phyloP scores from a whole-genome alignment of 805 yeast genomes.

The Wickerhamomyces chaumierensis region DNA sequence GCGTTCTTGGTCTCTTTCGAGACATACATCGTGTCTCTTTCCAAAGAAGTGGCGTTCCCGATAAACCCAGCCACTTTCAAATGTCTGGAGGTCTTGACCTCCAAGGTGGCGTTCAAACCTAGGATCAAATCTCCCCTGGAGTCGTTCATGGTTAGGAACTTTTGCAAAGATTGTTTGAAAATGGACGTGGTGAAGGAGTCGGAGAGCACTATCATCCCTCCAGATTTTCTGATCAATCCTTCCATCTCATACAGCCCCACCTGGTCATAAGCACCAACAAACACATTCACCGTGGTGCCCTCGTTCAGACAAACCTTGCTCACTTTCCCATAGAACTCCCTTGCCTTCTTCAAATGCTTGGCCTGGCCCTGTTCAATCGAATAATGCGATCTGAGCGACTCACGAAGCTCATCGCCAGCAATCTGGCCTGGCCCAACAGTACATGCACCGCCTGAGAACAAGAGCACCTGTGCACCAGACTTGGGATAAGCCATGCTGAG shows the following conservation, averaged over 20 bases:
- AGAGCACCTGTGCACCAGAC: conserved; percentile 78
- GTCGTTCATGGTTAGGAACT: conserved; percentile 71
- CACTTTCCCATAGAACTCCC: conserved; percentile 65
- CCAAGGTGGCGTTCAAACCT: conserved; percentile 85
- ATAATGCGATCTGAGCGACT: conserved; percentile 94
- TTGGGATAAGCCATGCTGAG: conserved; percentile 77
- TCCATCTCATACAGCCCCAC: conserved; percentile 93
- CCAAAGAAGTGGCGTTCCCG: conserved; percentile 56
- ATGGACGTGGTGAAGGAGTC: conserved; percentile 94
- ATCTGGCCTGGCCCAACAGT: conserved; percentile 92
- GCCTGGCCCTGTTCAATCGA: conserved; percentile 90
- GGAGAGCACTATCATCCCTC: conserved; percentile 78
- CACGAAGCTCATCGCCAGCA: conserved; percentile 83
- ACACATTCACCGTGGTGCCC: conserved; percentile 79
- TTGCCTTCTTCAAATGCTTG: conserved; percentile 78
- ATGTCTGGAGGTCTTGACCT: conserved; percentile 79
- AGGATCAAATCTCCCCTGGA: conserved; percentile 75
- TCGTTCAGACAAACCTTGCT: conserved; percentile 60
- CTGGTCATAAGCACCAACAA: conserved; percentile 95
- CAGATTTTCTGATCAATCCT: conserved; percentile 71
- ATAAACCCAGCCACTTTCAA: conserved; percentile 86
- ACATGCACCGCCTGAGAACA: conserved; percentile 92
- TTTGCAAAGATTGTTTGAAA: conserved; percentile 83
- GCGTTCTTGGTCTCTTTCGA: conserved; percentile 75
- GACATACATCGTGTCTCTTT: conserved; percentile 45